A percentile compares a stretch with the other conserved stretches of the same genome.
phyloP scores from a whole-genome alignment of 208 protist species.

The Leptomonas pyrrhocoris region DNA sequence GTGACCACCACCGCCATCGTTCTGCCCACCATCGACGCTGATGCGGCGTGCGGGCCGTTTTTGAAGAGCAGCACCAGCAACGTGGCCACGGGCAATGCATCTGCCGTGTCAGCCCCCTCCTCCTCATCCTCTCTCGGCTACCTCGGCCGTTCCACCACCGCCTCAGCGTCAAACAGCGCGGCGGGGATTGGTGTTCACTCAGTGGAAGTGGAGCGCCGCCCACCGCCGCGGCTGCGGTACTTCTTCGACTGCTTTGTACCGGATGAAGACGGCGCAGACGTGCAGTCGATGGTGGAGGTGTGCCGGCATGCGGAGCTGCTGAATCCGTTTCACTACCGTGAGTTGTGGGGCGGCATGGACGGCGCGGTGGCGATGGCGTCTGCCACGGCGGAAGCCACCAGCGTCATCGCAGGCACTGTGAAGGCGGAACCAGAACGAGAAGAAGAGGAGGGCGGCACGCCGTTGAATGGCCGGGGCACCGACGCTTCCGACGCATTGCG shows the following conservation, averaged over 20 bases:
- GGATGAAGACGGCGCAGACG: constrained; percentile 16
- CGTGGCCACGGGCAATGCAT: constrained; percentile 7
- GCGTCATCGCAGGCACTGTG: neutral
- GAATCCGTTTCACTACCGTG: constrained; percentile 80
- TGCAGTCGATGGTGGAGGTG: constrained; percentile 16
- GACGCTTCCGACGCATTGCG: neutral
- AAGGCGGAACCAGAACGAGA: constrained; percentile 4
- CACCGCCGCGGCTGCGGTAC: constrained; percentile 44
- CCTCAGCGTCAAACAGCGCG: constrained; percentile 8
- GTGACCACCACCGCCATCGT: constrained; percentile 35
- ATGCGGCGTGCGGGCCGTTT: constrained; percentile 49
- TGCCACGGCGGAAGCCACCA: neutral
- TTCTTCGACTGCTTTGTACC: constrained; percentile 74
- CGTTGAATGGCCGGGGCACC: neutral
- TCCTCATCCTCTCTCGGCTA: constrained; percentile 18
- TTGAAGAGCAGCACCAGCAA: constrained; percentile 7
- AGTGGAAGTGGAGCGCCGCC: constrained; percentile 26
- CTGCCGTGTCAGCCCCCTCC: neutral
- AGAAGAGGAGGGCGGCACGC: neutral
- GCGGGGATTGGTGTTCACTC: neutral
- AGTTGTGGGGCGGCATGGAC: constrained; percentile 36
- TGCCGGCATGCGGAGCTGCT: constrained; percentile 51
- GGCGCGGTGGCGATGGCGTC: neutral
- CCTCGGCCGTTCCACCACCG: constrained; percentile 9
- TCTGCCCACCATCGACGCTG: constrained; percentile 77